Conservation (phyloP, 2,329 filamentous ascomycete species). For the Talaromyces albobiverticillius region DNA sequence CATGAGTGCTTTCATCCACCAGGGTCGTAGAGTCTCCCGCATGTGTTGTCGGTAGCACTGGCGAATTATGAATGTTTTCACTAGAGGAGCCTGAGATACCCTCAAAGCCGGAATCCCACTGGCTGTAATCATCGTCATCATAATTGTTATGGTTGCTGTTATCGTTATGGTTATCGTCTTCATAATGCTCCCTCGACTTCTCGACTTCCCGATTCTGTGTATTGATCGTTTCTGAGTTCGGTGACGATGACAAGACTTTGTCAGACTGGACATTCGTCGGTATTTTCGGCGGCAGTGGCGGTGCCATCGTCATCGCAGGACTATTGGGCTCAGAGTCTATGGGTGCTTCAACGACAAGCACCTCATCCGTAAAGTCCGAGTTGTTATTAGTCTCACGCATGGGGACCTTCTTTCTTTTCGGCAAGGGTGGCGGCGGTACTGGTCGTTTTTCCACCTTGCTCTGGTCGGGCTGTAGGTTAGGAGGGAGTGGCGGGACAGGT, state of each 20-base stretch:
- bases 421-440: conserved; percentile 48
- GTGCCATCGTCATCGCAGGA: conserved; percentile 25
- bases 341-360: conserved; percentile 66
- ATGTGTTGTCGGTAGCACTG: background rate
- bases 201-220: background rate
- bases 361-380: conserved; percentile 42
- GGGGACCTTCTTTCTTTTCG: conserved; percentile 43
- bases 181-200: background rate
- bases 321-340: conserved; percentile 55
- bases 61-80: conserved; percentile 22
- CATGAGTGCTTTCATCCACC: background rate
- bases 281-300: conserved; percentile 1
- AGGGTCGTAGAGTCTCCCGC: background rate
- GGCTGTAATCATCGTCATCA: background rate
- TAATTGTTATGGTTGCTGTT: background rate
- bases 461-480: conserved; percentile 31
- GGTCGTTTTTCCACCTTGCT: conserved; percentile 32
- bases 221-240: background rate
- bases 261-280: background rate
- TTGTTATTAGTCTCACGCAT: conserved; percentile 30
- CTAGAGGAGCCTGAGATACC: conserved; percentile 25
- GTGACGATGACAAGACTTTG: background rate
- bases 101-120: conserved; percentile 15
- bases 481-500: conserved; percentile 50
- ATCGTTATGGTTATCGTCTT: background rate